Evolutionary conservation across 2,329 filamentous ascomycete species (phyloP), one percentile per base, ranked within the genome.

Genomic region (Penicillium polonicum): DNA sequence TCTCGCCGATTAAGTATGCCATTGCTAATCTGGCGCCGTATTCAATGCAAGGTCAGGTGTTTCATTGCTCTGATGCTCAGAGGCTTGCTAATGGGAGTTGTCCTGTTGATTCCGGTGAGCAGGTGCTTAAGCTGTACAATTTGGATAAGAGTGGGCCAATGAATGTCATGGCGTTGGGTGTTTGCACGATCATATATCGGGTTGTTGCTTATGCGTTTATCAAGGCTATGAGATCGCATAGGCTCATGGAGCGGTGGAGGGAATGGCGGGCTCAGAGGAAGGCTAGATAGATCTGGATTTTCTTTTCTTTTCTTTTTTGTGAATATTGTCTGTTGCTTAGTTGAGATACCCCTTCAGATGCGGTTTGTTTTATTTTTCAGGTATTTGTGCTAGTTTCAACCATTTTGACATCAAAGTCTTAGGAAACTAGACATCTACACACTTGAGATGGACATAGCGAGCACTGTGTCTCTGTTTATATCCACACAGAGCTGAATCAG

Each of bases 1-100:
- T 92, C 23, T 76, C 74, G n/a, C 89, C 89, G 0, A 81, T 90
- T 52, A 87, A 89, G 52, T 92, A 91, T 68, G 82, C 84, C 0
- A 80, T 88, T 4, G 84, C 84, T 0, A 88, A 88, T 35, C 74
- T 92, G 39, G 86, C 85, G 0, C 83, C 85, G 0, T 91, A 86
- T 62, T 85, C 85, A 0, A 72, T 92, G 35, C 74, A 80, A 7
- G 81, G 79, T 0, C 80, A 90, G 7, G 55, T 68, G 0, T 91
- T 92, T 65, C 83, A 83, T 1, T 92, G 89, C 69, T 81, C 79
- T 2, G 79, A 82, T 2, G 74, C 72, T 9, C 87, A 91, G 75
- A 77, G 78, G 38, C 72, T 89, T 10, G 80, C 82, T 0, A 73
- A 83, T 53, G 88, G 88, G 0, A 70, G 69, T 13, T 92, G 89